Percentiles rank a stretch among this genome's conserved stretches.
Conservation (phyloP, 768 basidiomycete genomes). For the Russula vinacea region DNA sequence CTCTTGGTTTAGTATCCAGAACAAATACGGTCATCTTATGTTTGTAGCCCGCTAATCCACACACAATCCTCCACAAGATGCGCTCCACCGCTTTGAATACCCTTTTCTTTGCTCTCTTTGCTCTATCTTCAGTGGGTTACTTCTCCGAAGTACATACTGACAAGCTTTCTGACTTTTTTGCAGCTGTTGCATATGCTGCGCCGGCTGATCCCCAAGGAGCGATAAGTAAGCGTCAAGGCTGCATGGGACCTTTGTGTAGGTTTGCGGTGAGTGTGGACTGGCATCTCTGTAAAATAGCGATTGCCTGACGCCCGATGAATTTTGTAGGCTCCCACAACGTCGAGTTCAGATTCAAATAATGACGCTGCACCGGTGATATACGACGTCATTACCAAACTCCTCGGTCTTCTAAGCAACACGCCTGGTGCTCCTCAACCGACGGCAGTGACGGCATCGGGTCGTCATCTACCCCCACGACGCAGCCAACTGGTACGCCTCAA, state of each 20-base stretch:
- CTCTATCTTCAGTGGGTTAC: not conserved
- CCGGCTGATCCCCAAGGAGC: not conserved
- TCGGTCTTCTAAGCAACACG: too few relatives aligned
- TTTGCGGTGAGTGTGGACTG: not conserved
- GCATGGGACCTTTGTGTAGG: not conserved
- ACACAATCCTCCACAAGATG: not conserved
- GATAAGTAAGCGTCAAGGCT: not conserved
- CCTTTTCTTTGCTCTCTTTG: not conserved
- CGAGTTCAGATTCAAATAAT: too few relatives aligned
- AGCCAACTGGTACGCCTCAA: slow-evolving; percentile 1
- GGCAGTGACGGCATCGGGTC: too few relatives aligned
- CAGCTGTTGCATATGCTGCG: slow-evolving; percentile 3
- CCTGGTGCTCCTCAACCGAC: not conserved
- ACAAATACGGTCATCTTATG: too few relatives aligned
- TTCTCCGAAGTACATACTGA: not conserved
- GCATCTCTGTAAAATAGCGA: not conserved
- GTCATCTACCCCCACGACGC: not conserved
- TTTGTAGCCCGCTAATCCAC: too few relatives aligned
- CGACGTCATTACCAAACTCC: too few relatives aligned
- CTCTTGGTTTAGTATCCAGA: too few relatives aligned
- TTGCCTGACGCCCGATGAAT: not conserved
- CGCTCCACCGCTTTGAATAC: not conserved
- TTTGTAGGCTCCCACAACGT: not conserved
- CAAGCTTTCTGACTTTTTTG: not conserved
- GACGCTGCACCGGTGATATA: too few relatives aligned